Base-by-base conservation (phyloP, 441 rosid genomes). In the Omphalea diandra region DNA sequence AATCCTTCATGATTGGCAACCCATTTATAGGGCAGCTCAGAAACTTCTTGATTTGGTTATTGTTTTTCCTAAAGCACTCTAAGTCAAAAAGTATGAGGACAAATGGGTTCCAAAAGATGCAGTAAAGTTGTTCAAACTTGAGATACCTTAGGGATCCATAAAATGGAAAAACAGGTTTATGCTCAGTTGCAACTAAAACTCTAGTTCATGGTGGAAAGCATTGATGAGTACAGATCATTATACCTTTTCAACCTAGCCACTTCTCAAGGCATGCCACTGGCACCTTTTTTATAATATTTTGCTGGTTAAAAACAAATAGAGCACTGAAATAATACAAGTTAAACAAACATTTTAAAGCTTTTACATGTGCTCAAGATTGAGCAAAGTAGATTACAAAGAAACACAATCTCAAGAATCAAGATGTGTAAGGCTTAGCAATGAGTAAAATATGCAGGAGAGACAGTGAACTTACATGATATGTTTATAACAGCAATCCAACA, bases 401-500 rank as follows among this genome's bases (percentile, higher is more conserved):
- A n/a, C n/a, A 2, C 4, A 38, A 4, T 9, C 38, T 22, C 59
- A 24, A 38, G 62, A 38, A 53, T 53, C 70, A 26, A 53, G 36
- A 54, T 14, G 4, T 3, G 2, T 20, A 10, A 38, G 9, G 49
- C 47, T 11, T 12, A 10, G 32, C 24, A 3, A 36, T 2, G 22
- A 31, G 68, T 14, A 27, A 27, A n/a, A 38, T n/a, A 53, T 54
- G 75, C 26, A 55, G n/a, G 12, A 36, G 27, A 33, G 61, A 40
- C 43, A 52, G 54, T 62, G 36, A 68, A 65, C 87, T 82, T 81
- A 86, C 90, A 38, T 31, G 24, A 78, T 73, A 78, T 85, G 79
- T 76, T 79, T 85, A 38, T 55, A 63, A 61, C 94, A 90, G 78
- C 86, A 81, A 64, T 79, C 83, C 63, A 77, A 70, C 81, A 94